Conservation (phyloP, 1,284 basidiomycete species). For the Acaromyces ingoldii region DNA sequence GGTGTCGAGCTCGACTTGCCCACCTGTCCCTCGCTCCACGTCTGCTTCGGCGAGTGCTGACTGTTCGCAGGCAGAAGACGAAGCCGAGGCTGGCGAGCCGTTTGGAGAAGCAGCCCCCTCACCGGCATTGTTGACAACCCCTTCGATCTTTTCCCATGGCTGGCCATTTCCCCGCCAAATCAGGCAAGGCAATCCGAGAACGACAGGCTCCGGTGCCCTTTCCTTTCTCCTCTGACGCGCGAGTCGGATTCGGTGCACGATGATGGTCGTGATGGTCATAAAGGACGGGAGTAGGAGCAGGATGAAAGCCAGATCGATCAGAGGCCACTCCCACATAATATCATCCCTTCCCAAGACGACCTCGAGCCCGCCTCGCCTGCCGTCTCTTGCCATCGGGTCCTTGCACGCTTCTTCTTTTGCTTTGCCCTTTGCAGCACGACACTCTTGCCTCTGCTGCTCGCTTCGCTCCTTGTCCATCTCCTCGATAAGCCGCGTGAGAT, state of each 20-base stretch:
- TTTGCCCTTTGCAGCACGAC: conserved; percentile 6
- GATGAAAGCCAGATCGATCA: conserved; percentile 44
- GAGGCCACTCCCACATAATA: conserved; percentile 40
- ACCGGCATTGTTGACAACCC: background rate
- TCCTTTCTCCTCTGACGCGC: conserved; percentile 39
- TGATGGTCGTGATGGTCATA: conserved; percentile 41
- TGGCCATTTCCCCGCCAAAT: conserved; percentile 43
- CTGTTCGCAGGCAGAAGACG: background rate
- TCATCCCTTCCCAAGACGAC: conserved; percentile 44
- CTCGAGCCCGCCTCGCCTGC: conserved; percentile 37
- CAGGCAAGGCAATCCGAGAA: conserved; percentile 41
- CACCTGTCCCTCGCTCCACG: background rate
- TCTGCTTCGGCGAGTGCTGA: background rate
- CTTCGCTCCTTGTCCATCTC: conserved; percentile 31
- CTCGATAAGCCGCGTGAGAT: conserved; percentile 35
- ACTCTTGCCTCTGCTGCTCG: too few relatives aligned
- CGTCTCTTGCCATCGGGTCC: background rate
- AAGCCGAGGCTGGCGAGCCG: background rate
- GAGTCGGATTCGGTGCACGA: conserved; percentile 38
- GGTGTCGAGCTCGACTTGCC: too few relatives aligned
- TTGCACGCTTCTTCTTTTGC: background rate
- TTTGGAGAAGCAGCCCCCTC: background rate
- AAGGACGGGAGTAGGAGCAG: conserved; percentile 46
- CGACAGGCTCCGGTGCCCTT: conserved; percentile 41
- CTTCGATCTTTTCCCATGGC: conserved; percentile 43